phyloP scores from a whole-genome alignment of 345 rosid genomes.

The Bruguiera sexangula region DNA sequence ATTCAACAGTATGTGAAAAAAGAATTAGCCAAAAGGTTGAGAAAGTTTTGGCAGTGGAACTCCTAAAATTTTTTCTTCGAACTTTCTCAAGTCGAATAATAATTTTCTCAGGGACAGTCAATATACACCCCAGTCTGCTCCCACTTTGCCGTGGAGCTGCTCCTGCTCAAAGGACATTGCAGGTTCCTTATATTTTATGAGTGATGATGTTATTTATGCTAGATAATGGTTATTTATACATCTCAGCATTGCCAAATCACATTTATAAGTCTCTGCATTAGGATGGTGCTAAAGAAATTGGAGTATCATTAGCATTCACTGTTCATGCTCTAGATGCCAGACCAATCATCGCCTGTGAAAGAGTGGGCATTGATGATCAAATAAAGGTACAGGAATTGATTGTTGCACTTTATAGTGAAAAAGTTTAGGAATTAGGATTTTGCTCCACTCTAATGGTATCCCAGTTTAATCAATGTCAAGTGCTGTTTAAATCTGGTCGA shows the following conservation, averaged over 20 bases:
- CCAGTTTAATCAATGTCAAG: background rate
- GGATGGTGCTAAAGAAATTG: conserved; percentile 89
- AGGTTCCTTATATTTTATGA: conserved; percentile 36
- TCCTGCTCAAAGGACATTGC: conserved; percentile 88
- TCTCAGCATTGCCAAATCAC: conserved; percentile 10
- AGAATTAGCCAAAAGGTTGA: too few species aligned
- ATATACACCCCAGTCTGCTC: conserved; percentile 85
- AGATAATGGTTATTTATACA: too few species aligned
- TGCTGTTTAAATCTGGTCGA: background rate
- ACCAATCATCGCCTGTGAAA: conserved; percentile 67
- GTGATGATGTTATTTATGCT: background rate
- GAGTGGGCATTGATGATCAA: conserved; percentile 59
- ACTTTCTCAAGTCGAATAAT: background rate
- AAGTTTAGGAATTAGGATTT: background rate
- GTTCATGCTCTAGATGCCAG: conserved; percentile 87
- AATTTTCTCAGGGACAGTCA: conserved; percentile 76
- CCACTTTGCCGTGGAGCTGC: conserved; percentile 93
- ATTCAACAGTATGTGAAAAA: too few species aligned
- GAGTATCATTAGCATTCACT: conserved; percentile 87
- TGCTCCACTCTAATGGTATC: background rate
- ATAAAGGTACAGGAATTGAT: conserved; percentile 53
- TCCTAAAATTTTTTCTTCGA: background rate
- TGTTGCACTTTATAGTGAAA: background rate
- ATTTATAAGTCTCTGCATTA: conserved; percentile 30
- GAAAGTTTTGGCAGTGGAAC: background rate